phyloP scores from a whole-genome alignment of 2,329 filamentous ascomycete species.

The Colletotrichum orchidophilum region DNA sequence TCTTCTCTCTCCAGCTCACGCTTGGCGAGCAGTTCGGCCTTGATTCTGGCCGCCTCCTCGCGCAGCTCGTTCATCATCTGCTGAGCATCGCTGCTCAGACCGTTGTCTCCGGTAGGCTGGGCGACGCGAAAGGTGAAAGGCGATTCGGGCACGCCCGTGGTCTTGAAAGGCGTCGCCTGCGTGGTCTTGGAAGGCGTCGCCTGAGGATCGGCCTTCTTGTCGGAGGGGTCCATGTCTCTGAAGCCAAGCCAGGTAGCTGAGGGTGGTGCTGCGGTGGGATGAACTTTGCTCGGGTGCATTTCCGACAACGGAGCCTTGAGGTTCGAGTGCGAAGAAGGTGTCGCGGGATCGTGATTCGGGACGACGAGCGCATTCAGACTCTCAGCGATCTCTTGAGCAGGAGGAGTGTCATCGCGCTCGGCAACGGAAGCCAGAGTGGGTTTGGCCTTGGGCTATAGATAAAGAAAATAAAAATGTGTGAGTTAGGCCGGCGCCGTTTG shows the following conservation, averaged over 20 bases:
- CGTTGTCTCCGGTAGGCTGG: conserved; percentile 56
- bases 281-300: conserved; percentile 90
- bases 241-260: conserved; percentile 87
- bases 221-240: conserved; percentile 72
- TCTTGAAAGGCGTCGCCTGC: conserved; percentile 74
- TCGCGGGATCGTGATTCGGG: conserved; percentile 49
- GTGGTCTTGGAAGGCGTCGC: conserved; percentile 74
- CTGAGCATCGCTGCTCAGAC: conserved; percentile 69
- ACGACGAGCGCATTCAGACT: conserved; percentile 45
- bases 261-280: conserved; percentile 79
- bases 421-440: conserved; percentile 51
- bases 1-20: conserved; percentile 63
- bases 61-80: conserved; percentile 74
- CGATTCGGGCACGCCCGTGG: conserved; percentile 59
- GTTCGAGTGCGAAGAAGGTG: conserved; percentile 72
- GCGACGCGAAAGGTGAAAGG: conserved; percentile 73
- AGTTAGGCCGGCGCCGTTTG: conserved; percentile 20
- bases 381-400: conserved; percentile 39
- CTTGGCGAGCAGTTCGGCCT: conserved; percentile 50
- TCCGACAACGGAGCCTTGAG: conserved; percentile 79
- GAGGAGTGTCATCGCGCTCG: conserved; percentile 52
- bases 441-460: conserved; percentile 40
- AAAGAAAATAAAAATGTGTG: conserved; percentile 15
- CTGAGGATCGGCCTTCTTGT: conserved; percentile 54
- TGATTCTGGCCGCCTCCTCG: conserved; percentile 49